Evolutionary conservation across 176 grass and related monocot species (phyloP).

Genomic region (Aegilops umbellulata): DNA sequence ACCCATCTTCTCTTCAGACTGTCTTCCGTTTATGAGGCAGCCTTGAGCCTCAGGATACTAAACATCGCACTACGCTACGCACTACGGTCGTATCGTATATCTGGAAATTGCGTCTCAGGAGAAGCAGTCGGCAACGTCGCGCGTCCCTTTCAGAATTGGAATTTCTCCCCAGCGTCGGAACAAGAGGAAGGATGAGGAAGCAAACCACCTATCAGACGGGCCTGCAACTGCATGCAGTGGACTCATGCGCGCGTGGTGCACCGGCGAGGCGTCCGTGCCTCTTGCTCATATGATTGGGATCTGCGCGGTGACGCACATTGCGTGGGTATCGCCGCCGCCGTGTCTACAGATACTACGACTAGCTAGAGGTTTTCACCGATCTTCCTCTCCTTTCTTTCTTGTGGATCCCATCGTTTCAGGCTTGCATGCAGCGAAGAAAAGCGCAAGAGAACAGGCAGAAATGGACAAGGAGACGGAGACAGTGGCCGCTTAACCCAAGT

Average conservation of each 20-base stretch:
- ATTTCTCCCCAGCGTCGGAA: constrained; percentile 32
- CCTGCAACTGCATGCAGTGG: not conserved
- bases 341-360: not conserved
- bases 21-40: not conserved
- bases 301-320: constrained; percentile 2
- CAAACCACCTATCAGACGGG: not conserved
- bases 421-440: not conserved
- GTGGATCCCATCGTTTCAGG: not conserved
- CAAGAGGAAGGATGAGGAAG: constrained; percentile 21
- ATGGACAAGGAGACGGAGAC: not conserved
- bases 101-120: not conserved
- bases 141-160: constrained; percentile 20
- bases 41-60: not conserved
- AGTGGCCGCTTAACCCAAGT: not conserved
- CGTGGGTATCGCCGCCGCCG: constrained; percentile 3
- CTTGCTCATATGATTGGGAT: not conserved
- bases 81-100: too few species aligned
- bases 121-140: not conserved
- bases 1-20: not conserved
- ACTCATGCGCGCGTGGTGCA: not conserved
- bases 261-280: not conserved
- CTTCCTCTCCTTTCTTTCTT: not conserved
- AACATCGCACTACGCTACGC: too few species aligned
- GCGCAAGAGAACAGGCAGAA: not conserved
- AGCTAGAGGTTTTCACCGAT: not conserved